Evolutionary conservation across 441 rosid species (phyloP), one percentile per base, ranked within the genome.

Genomic region (Gossypium davidsonii): DNA sequence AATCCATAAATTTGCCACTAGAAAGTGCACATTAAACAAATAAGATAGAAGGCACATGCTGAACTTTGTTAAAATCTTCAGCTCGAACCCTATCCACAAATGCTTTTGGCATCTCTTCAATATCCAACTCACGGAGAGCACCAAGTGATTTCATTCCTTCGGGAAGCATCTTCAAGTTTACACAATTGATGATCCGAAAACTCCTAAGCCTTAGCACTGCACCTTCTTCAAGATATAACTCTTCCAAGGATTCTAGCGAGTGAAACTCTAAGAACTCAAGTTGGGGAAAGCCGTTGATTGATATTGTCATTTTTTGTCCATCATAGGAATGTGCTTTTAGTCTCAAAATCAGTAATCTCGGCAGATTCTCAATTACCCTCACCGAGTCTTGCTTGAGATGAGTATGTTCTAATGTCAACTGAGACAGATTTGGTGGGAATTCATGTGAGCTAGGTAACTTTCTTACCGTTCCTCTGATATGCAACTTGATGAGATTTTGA

Each of bases 361-460:
- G 79, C 46, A 81, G 49, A 20, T 20, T 63, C 64, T 56, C 67
- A 0, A 70, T 74, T 34, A 70, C 23, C 34, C 7, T 49, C 31
- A 76, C 14, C 8, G 80, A 78, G n/a, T 55, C 75, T 70, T 73
- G 60, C 25, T 31, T 31, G 12, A 71, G 78, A 60, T 25, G 61
- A 39, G 76, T 48, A 28, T 18, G 74, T 21, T 74, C 78, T 26
- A 80, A 26, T 48, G 73, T 74, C 67, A 78, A 11, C 52, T 74
- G 81, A 11, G 70, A 57, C 11, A 78, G 70, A 31, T 60, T 73
- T n/a, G 76, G 82, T 55, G 82, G 78, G 25, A 80, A 77, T 51
- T 74, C 69, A 8, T 37, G 28, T 10, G 34, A 48, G n/a, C 49
- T 60, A 2, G 73, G 78, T 25, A 77, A 9, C 21, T 49, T 21